Evolutionary conservation across 306 rosid species (phyloP).

Genomic region (Castanea crenata): DNA sequence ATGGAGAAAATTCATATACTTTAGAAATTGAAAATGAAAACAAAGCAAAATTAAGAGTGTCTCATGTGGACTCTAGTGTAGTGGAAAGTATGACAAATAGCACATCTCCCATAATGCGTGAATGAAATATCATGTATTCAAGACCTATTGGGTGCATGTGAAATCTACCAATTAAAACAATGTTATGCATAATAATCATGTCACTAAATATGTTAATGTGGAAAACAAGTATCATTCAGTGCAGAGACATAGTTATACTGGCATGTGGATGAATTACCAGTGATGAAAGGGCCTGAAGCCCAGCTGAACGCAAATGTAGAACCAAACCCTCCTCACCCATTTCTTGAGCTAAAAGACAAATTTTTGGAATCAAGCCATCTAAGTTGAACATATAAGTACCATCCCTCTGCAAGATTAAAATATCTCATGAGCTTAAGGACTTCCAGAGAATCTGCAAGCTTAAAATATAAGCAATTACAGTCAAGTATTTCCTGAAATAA

Average conservation of each 20-base stretch:
- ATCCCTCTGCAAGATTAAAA: slow-evolving; percentile 48
- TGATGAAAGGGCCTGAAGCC: slow-evolving; percentile 61
- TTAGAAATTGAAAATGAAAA: too few species aligned
- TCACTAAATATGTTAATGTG: slow-evolving; percentile 5
- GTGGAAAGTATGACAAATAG: too few species aligned
- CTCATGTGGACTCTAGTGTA: too few species aligned
- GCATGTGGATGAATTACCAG: slow-evolving; percentile 37
- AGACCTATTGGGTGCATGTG: too few species aligned
- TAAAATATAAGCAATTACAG: background rate
- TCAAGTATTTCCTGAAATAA: background rate
- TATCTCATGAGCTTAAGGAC: too few species aligned
- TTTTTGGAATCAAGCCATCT: slow-evolving; percentile 56
- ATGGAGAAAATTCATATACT: too few species aligned
- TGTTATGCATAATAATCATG: background rate
- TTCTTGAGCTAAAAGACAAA: slow-evolving; percentile 62
- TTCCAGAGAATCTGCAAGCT: background rate
- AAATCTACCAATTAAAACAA: too few species aligned
- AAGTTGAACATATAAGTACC: slow-evolving; percentile 76
- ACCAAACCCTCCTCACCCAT: slow-evolving; percentile 47
- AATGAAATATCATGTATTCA: too few species aligned
- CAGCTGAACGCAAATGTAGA: slow-evolving; percentile 43
- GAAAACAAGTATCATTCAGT: slow-evolving; percentile 9
- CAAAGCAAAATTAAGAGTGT: too few species aligned
- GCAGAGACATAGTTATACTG: background rate
- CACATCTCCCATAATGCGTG: too few species aligned